A percentile compares a stretch with the other conserved stretches of the same genome.
phyloP scores from a whole-genome alignment of 305 asterid genomes.

The Fraxinus nigra region DNA sequence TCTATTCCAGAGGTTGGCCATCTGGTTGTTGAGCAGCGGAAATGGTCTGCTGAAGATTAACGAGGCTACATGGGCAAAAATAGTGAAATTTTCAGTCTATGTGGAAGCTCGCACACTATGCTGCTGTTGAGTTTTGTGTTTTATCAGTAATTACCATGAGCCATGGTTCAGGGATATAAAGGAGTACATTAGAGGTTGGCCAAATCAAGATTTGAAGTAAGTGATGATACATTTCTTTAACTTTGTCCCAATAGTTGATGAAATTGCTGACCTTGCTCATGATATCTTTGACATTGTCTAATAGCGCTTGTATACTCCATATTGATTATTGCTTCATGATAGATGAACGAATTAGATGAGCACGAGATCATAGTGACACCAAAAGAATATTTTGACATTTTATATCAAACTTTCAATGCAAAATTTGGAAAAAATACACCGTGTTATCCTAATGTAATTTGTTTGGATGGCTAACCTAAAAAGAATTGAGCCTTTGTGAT shows the following conservation, averaged over 20 bases:
- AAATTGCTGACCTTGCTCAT: slow-evolving; percentile 3
- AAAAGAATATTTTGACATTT: not conserved
- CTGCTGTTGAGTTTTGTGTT: slow-evolving; percentile 47
- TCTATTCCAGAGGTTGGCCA: slow-evolving; percentile 52
- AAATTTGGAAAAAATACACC: not conserved
- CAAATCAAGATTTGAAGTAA: slow-evolving; percentile 66
- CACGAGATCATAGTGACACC: not conserved
- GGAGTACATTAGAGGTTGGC: slow-evolving; percentile 62
- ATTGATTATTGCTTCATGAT: not conserved
- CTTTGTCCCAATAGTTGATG: not conserved
- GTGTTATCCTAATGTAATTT: not conserved
- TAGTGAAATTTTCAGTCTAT: slow-evolving; percentile 41
- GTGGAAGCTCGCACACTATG: slow-evolving; percentile 78
- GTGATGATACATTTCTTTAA: slow-evolving; percentile 19
- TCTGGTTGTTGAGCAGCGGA: slow-evolving; percentile 51
- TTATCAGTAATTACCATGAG: slow-evolving; percentile 40
- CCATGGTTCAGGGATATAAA: slow-evolving; percentile 56
- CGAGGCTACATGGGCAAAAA: slow-evolving; percentile 49
- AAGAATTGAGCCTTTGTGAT: not conserved
- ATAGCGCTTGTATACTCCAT: not conserved
- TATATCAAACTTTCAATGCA: not conserved
- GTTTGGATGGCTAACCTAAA: not conserved
- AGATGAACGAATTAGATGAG: not conserved
- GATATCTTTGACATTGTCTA: not conserved
- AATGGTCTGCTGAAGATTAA: slow-evolving; percentile 39